Conservation (phyloP, 2,329 filamentous ascomycete genomes). For the Capronia americana region DNA sequence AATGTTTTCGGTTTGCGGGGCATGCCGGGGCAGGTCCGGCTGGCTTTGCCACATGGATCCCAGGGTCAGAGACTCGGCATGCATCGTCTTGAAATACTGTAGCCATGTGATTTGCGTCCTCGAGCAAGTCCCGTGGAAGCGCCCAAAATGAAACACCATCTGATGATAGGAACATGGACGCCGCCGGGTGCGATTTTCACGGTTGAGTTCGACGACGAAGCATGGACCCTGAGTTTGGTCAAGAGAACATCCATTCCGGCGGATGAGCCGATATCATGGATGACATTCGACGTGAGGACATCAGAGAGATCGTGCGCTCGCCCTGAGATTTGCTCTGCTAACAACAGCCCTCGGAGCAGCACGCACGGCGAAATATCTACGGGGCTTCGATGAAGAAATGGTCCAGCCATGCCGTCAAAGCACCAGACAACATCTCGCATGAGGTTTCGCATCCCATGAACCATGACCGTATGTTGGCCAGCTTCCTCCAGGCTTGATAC, state of each 20-base stretch:
- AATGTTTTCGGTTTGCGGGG: neutral
- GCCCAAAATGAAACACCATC: conserved; percentile 64
- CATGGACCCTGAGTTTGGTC: conserved; percentile 73
- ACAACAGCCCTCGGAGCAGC: conserved; percentile 55
- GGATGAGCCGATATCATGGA: conserved; percentile 91
- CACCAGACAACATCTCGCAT: conserved; percentile 77
- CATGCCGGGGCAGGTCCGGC: neutral
- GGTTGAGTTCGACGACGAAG: conserved; percentile 84
- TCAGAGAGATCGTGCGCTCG: neutral
- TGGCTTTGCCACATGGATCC: neutral
- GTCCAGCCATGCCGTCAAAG: conserved; percentile 79
- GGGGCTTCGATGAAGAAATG: conserved; percentile 94
- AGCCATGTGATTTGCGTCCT: neutral
- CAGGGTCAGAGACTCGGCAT: neutral
- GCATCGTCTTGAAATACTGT: neutral
- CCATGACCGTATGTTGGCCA: conserved; percentile 66
- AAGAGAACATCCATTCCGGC: conserved; percentile 81
- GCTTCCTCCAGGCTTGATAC: neutral
- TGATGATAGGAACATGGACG: conserved; percentile 93
- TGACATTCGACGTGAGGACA: conserved; percentile 78
- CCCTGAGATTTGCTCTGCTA: neutral
- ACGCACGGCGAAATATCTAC: conserved; percentile 82
- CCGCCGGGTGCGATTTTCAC: conserved; percentile 89
- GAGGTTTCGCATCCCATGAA: conserved; percentile 76
- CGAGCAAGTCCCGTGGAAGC: neutral